Base-by-base conservation (phyloP, 768 basidiomycete species). In the Auriscalpium orientale region DNA sequence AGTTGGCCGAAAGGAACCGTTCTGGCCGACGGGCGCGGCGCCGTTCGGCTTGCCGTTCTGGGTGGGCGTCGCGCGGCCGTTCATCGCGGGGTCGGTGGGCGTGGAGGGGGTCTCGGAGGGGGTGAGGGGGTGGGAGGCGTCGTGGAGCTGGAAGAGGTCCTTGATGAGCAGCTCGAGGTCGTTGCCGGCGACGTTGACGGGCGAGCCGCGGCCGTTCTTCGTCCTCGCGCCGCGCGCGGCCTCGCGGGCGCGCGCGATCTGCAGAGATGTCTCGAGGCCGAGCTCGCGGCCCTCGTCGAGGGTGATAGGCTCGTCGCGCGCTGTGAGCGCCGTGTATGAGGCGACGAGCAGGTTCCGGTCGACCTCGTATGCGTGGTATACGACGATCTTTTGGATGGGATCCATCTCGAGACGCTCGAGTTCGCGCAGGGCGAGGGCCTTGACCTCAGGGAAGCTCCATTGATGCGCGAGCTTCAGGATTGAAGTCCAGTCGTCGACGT, bases 401-500 rank as follows among this genome's bases (percentile, higher is more conserved):
- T 70, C 65, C 43, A 85, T 72, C 0, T 65, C 13, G 13, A 79
- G 65, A 57, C 73, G 58, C 36, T 70, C 78, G 0, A 87, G 71
- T 53, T 86, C 79, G 0, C 81, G 76, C 0, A 84, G 65, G 0
- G 83, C 82, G 1, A 73, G 80, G 49, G 54, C 58, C 37, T 71
- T 76, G 2, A 86, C 76, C 46, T 81, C 76, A 0, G 60, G 60
- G 59, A 88, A 87, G 0, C 53, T 28, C 85, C 85, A 89, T 8
- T 68, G 63, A 11, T 79, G 71, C 0, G 85, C 74, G 1, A 88
- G 78, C 0, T 61, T 62, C 0, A 89, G 67, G 40, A 89, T 80
- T 0, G 65, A 65, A 0, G 68, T 65, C 87, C 87, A 89, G 2
- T 79, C 76, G 0, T 74, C 69, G 0, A 77, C 66, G 0, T 68